phyloP scores from a whole-genome alignment of 768 basidiomycete species.

The Botryobasidium botryosum region DNA sequence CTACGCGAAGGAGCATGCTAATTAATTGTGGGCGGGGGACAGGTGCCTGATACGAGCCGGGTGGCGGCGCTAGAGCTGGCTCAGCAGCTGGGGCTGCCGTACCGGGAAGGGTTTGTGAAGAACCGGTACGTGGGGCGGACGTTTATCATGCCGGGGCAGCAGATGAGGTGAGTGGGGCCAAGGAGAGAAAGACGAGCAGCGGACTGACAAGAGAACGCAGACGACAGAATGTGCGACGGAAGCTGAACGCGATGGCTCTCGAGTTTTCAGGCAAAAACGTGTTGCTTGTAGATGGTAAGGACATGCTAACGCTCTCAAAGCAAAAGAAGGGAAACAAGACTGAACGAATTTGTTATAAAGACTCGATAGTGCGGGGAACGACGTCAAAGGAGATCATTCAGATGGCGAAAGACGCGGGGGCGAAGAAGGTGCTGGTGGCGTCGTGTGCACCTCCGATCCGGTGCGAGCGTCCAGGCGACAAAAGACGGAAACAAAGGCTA shows the following conservation, averaged over 20 bases:
- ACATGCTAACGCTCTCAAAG: background rate
- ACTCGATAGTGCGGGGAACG: conserved; percentile 96
- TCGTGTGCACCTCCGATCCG: conserved; percentile 96
- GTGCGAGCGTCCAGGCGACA: too few species aligned
- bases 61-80: conserved; percentile 93
- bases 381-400: conserved; percentile 98
- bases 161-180: conserved; percentile 57
- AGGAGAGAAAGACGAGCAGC: too few species aligned
- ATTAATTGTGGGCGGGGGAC: too few species aligned
- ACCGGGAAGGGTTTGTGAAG: conserved; percentile 96
- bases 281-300: conserved; percentile 81
- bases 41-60: conserved; percentile 93
- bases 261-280: conserved; percentile 90
- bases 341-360: conserved; percentile 25
- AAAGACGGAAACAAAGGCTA: too few species aligned
- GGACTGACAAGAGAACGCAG: conserved; percentile 25
- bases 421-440: conserved; percentile 87
- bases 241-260: conserved; percentile 95
- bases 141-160: conserved; percentile 99
- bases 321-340: background rate
- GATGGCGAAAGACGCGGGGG: conserved; percentile 98
- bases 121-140: conserved; percentile 97
- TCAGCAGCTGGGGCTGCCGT: conserved; percentile 75
- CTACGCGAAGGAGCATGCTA: too few species aligned
- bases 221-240: conserved; percentile 84